These are phyloP conservation scores for Thraustochytrium striatum DNA, from an alignment of 352 stramenopile species.

Conservation along the genomic window DNA sequence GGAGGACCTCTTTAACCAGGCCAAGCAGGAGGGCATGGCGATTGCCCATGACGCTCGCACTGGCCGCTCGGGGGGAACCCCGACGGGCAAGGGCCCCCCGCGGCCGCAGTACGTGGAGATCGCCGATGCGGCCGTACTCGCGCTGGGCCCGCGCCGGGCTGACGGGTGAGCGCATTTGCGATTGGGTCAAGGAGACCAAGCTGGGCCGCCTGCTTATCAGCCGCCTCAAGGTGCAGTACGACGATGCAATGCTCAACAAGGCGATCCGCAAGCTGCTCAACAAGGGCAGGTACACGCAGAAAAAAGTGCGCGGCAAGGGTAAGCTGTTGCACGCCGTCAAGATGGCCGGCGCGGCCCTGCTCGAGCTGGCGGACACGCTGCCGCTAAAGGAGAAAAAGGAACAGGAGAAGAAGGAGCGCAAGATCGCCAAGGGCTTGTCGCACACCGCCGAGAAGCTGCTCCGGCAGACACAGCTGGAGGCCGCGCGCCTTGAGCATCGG, in stretches of 20 bases:
- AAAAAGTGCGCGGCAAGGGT: not conserved
- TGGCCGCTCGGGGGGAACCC: not conserved
- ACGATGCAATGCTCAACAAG: slow-evolving; percentile 1
- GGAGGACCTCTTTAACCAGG: slow-evolving; percentile 11
- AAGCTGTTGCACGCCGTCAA: not conserved
- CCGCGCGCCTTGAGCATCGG: not conserved
- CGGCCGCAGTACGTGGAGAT: not conserved
- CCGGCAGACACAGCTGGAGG: not conserved
- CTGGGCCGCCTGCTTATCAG: slow-evolving; percentile 20
- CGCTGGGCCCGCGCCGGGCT: slow-evolving; percentile 14
- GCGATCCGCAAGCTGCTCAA: not conserved
- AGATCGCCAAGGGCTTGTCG: not conserved
- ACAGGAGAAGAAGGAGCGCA: not conserved
- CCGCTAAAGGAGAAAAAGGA: slow-evolving; percentile 3
- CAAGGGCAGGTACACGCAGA: not conserved
- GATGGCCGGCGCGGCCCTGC: not conserved
- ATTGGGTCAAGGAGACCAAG: slow-evolving; percentile 4
- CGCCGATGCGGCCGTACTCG: not conserved
- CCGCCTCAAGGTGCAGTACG: slow-evolving; percentile 5
- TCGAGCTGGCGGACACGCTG: not conserved
- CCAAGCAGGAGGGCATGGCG: not conserved
- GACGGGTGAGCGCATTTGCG: not conserved
- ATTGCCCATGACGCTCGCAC: not conserved
- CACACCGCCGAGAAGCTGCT: not conserved
- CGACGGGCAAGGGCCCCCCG: not conserved